Evolutionary conservation across 441 rosid species (phyloP).

Genomic region (Raphanus hybrid): DNA sequence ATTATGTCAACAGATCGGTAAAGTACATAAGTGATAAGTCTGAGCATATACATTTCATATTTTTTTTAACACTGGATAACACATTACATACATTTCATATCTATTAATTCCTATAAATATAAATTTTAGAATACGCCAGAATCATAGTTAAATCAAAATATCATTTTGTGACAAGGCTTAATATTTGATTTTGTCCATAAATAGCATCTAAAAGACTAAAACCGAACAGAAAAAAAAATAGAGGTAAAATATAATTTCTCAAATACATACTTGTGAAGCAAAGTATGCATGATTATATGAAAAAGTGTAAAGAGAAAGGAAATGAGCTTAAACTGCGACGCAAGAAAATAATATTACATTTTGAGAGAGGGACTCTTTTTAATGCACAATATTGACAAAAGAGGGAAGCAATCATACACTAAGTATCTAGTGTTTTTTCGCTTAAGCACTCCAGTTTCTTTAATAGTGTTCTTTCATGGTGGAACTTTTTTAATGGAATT

Average conservation of each 20-base stretch:
- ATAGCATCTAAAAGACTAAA: neutral
- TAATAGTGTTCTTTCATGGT: neutral
- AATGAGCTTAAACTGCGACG: slow-evolving; percentile 3
- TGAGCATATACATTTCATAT: neutral
- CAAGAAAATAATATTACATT: slow-evolving; percentile 2
- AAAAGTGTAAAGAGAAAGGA: slow-evolving; percentile 10
- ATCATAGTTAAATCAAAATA: neutral
- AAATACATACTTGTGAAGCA: neutral
- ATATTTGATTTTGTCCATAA: neutral
- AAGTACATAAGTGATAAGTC: neutral
- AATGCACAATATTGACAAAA: slow-evolving; percentile 28
- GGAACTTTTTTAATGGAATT: neutral
- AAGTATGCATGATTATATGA: neutral
- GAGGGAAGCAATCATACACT: slow-evolving; percentile 34
- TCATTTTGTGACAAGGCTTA: neutral
- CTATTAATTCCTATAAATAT: neutral
- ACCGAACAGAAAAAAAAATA: neutral
- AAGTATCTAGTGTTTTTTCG: slow-evolving; percentile 31
- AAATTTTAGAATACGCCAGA: neutral
- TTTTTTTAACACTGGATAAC: too few species aligned
- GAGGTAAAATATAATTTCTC: neutral
- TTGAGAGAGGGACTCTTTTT: slow-evolving; percentile 15
- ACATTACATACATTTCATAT: neutral
- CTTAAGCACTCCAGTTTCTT: slow-evolving; percentile 33
- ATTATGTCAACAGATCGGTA: neutral